These are phyloP conservation scores for Tricharina praecox DNA, from an alignment of 495 filamentous ascomycete species.

Conservation along the genomic window DNA sequence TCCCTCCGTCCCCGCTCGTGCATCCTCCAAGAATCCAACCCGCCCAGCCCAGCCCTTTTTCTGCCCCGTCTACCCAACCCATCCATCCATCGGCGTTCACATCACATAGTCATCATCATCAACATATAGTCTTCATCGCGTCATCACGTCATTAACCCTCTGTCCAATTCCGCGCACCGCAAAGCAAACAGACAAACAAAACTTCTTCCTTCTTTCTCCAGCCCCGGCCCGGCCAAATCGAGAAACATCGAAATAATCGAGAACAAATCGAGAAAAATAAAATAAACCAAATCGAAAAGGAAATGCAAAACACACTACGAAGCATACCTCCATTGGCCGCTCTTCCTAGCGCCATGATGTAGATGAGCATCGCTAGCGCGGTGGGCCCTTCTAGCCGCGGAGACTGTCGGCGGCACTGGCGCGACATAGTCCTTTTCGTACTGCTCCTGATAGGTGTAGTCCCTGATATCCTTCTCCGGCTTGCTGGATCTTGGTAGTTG, in stretches of 20 bases:
- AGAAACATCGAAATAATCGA: no score
- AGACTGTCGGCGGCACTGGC: neutral
- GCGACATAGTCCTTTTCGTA: slow-evolving; percentile 1
- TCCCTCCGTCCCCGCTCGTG: no score
- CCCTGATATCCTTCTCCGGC: slow-evolving; percentile 6
- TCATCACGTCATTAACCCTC: neutral
- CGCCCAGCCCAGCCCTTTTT: no score
- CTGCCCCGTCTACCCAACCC: neutral
- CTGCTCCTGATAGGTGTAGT: slow-evolving; percentile 6
- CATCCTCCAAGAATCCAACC: no score
- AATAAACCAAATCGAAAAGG: no score
- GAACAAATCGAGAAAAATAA: no score
- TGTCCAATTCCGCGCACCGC: neutral
- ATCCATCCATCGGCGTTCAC: neutral
- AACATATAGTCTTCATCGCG: neutral
- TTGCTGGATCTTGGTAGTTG: neutral
- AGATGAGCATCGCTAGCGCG: neutral
- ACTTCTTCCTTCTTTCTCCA: no score
- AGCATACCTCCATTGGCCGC: neutral
- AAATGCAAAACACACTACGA: neutral
- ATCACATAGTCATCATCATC: slow-evolving; percentile 4
- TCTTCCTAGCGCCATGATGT: neutral
- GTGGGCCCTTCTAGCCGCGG: neutral
- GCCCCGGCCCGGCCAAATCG: no score
- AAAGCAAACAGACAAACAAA: neutral